Evolutionary conservation across 176 grass and related monocot genomes (phyloP), one percentile per base, ranked within the genome.

Genomic region (Dactylis glomerata): DNA sequence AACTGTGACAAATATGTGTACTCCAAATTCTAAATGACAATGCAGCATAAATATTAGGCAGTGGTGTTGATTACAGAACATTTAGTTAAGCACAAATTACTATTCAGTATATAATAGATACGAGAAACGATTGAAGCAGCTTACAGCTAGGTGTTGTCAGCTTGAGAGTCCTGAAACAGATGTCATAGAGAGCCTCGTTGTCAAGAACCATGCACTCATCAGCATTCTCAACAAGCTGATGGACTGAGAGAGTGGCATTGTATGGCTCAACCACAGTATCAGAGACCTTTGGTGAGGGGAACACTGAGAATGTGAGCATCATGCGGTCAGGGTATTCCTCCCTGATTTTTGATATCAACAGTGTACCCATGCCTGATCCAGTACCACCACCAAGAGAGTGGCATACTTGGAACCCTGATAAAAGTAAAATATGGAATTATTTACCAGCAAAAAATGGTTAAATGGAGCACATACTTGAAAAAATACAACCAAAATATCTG

Each of bases 261-360:
- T 73, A 73, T 73, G 70, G 70, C 42, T 73, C 70, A 73, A 73
- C 70, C 26, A 73, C 70, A 11, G 70, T 73, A 49, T 73, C 70
- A 10, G 70, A 73, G 2, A 73, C 70, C 26, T 73, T 73, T 19
- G 70, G 70, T 31, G 70, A 73, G 26, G 70, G 70, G 42, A 73
- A 73, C 70, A 73, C 70, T 31, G 70, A 73, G 70, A 73, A 73
- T 17, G 70, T 73, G 24, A 73, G 70, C 70, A 73, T 73, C 70
- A 73, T 73, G 42, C 70, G 70, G 70, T 73, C 70, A 73, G 70
- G 70, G 70, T 73, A 73, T 42, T 73, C 70, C 44, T 73, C 70
- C 42, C 70, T 73, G 70, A 73, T 73, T 26, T 73, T 73, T 1
- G 70, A 73, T 28, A 73, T 73, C 70, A 73, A 49, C 8, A 73